These are phyloP conservation scores for Rhipidocladum racemiflorum DNA, from an alignment of 176 grass and related monocot genomes.

Conservation along the genomic window DNA sequence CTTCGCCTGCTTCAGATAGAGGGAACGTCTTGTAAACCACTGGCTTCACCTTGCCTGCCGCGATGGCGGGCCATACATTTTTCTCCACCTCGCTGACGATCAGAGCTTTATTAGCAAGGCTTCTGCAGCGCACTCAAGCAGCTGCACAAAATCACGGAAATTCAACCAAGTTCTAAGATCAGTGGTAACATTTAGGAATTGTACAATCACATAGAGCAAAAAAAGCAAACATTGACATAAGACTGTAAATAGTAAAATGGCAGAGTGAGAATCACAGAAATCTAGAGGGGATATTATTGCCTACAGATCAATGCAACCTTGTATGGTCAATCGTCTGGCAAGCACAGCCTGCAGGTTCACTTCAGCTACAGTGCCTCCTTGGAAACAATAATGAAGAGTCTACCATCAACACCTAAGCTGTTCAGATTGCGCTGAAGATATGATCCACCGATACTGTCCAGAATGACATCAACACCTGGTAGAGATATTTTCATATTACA, in stretches of 20 bases:
- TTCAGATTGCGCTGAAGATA: constrained; percentile 75
- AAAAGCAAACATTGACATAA: neutral
- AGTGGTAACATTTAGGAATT: neutral
- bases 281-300: neutral
- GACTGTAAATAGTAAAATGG: neutral
- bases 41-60: constrained; percentile 64
- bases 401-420: constrained; percentile 70
- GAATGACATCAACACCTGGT: constrained; percentile 76
- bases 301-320: constrained; percentile 37
- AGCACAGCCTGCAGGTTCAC: constrained; percentile 61
- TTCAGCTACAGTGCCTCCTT: constrained; percentile 17
- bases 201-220: neutral
- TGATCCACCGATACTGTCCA: constrained; percentile 66
- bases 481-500: neutral
- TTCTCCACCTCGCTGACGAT: constrained; percentile 76
- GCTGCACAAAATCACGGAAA: constrained; percentile 30
- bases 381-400: constrained; percentile 84
- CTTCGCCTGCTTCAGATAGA: constrained; percentile 65
- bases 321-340: constrained; percentile 64
- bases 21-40: constrained; percentile 63
- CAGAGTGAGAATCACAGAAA: neutral
- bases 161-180: neutral
- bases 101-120: constrained; percentile 58
- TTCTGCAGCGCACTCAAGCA: constrained; percentile 69
- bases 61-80: constrained; percentile 72